Base-by-base conservation (phyloP, 176 grass and related monocot species). In the Rhipidocladum racemiflorum region DNA sequence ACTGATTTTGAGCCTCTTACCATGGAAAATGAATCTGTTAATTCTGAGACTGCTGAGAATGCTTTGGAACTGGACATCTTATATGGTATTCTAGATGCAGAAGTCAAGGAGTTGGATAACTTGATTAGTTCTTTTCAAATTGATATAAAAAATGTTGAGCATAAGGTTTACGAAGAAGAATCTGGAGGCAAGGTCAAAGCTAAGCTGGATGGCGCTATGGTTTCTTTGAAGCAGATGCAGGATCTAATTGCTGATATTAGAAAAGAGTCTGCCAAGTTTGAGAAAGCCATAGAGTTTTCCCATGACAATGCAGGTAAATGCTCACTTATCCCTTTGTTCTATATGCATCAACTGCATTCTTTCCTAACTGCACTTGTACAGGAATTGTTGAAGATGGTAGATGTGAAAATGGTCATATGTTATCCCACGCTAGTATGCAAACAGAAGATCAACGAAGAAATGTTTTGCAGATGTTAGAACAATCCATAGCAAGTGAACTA, bases 401-500 rank as follows among this genome's bases (percentile, higher is more conserved):
- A n/a, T n/a, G n/a, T 61, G 84, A 88, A 75, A 67, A 65, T 24
- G 86, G 72, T n/a, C 75, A 86, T 64, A 49, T 84, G 57, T 57
- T 82, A 84, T 90, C 70, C 25, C 77, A 82, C 15, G 81, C 79
- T 66, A 75, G 74, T 14, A 80, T 90, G 53, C 88, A 85, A 7
- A 85, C 84, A 23, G 86, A 88, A 48, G 83, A 83, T 81, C 76
- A 97, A 56, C 86, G 74, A 74, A 91, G 95, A 88, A 87, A 89
- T 84, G 65, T 92, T 74, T 60, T 97, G 55, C 88, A 94, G 54
- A 94, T 92, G 92, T 70, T 97, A 35, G 92, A 97, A 39, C 86
- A 93, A 84, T 94, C 92, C 18, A 88, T 97, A 69, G 95, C 92
- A 71, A 88, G 88, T 89, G 95, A 97, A 44, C 53, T 97, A 59